phyloP scores from a whole-genome alignment of 192 early-diverging fungal species.

The Gamsiella multidivaricata region DNA sequence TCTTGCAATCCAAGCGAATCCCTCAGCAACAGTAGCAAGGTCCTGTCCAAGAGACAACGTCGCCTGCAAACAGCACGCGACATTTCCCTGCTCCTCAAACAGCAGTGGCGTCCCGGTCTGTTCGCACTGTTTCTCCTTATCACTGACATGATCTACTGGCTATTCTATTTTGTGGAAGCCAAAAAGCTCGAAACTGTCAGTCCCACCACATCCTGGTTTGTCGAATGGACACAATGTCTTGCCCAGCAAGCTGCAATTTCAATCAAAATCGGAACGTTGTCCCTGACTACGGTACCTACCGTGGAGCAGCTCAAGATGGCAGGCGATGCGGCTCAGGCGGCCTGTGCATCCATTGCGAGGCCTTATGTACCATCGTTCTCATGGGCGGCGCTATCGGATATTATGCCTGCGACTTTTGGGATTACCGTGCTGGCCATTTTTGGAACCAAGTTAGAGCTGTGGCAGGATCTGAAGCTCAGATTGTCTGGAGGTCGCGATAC shows the following conservation, averaged over 20 bases:
- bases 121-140: conserved; percentile 28
- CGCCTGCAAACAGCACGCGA: conserved; percentile 33
- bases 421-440: conserved; percentile 26
- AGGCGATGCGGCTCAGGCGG: conserved; percentile 18
- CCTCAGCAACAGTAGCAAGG: not conserved
- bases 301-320: conserved; percentile 10
- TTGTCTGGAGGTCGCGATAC: conserved; percentile 2
- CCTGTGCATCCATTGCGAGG: conserved; percentile 9
- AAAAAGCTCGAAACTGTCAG: conserved; percentile 12
- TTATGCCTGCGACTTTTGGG: conserved; percentile 19
- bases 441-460: conserved; percentile 36
- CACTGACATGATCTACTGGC: conserved; percentile 35
- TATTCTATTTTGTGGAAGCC: conserved; percentile 42
- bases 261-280: not conserved
- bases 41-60: conserved; percentile 10
- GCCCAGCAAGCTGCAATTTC: not conserved
- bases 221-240: conserved; percentile 8
- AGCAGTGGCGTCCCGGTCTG: conserved; percentile 44
- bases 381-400: conserved; percentile 28
- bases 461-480: conserved; percentile 20
- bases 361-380: conserved; percentile 31
- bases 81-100: conserved; percentile 30
- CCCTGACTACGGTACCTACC: not conserved
- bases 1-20: conserved; percentile 4
- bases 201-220: conserved; percentile 13